These are phyloP conservation scores for Fusarium sp. DNA, from an alignment of 2,329 filamentous ascomycete genomes.

Conservation along the genomic window DNA sequence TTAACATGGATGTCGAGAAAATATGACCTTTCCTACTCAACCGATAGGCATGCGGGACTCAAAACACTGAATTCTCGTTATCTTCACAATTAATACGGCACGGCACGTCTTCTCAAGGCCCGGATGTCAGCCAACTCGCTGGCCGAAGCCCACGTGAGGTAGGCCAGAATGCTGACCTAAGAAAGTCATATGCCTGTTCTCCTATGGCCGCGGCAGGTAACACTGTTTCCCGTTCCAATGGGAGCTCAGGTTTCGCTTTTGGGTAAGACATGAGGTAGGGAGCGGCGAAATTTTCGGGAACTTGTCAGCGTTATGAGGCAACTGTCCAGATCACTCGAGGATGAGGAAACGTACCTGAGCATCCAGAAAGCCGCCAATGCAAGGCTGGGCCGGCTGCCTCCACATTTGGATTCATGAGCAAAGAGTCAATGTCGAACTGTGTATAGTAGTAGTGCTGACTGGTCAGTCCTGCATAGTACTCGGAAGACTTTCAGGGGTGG, in stretches of 20 bases:
- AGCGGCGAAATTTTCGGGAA: slow-evolving; percentile 30
- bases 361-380: slow-evolving; percentile 16
- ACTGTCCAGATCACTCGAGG: slow-evolving; percentile 22
- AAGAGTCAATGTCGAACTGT: background rate
- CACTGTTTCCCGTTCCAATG: slow-evolving; percentile 28
- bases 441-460: slow-evolving; percentile 7
- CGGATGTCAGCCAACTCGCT: slow-evolving; percentile 36
- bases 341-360: slow-evolving; percentile 6
- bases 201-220: slow-evolving; percentile 29
- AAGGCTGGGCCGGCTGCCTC: slow-evolving; percentile 37
- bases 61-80: background rate
- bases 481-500: slow-evolving; percentile 12
- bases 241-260: background rate
- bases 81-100: background rate
- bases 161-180: slow-evolving; percentile 18
- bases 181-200: slow-evolving; percentile 20
- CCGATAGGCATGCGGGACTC: background rate
- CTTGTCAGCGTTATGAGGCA: slow-evolving; percentile 25
- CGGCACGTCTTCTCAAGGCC: slow-evolving; percentile 23
- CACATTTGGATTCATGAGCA: slow-evolving; percentile 16
- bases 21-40: background rate
- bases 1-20: background rate
- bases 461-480: background rate
- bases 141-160: slow-evolving; percentile 38
- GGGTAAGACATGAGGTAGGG: slow-evolving; percentile 26